These are phyloP conservation scores for Phytophthora kernoviae DNA, from an alignment of 352 stramenopile species.

Conservation along the genomic window DNA sequence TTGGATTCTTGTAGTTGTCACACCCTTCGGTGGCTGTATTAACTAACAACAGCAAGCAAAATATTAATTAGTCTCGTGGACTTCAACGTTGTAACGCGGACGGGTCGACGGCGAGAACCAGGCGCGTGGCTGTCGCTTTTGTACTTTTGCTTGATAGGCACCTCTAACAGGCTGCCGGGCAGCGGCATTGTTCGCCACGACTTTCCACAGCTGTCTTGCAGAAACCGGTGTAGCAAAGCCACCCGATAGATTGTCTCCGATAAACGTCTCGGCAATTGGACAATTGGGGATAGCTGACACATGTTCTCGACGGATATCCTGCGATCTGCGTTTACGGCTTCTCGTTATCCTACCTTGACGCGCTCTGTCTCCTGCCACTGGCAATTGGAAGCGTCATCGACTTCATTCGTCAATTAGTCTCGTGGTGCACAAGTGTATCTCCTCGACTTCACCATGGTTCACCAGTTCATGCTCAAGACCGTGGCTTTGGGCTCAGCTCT, in stretches of 20 bases:
- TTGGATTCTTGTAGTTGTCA: neutral
- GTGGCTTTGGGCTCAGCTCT: constrained; percentile 22
- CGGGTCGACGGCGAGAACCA: neutral
- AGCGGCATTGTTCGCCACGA: neutral
- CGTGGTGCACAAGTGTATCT: constrained; percentile 11
- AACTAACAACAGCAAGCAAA: neutral
- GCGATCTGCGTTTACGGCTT: neutral
- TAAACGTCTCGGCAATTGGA: neutral
- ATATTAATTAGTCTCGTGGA: neutral
- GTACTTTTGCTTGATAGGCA: no score
- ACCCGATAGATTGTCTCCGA: neutral
- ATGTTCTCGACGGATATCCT: neutral
- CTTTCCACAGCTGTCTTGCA: constrained; percentile 1
- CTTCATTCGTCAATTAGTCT: constrained; percentile 28
- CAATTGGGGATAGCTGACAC: neutral
- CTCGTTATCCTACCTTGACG: no score
- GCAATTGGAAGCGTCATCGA: neutral
- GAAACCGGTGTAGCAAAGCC: neutral
- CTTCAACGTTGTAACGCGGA: neutral
- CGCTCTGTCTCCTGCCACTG: neutral
- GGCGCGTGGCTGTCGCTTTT: no score
- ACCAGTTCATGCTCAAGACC: constrained; percentile 25
- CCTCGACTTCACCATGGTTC: constrained; percentile 13
- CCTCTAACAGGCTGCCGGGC: no score
- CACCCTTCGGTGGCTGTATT: neutral